Evolutionary conservation across 106 monocot species (phyloP).

Genomic region (Agapanthus africanus): DNA sequence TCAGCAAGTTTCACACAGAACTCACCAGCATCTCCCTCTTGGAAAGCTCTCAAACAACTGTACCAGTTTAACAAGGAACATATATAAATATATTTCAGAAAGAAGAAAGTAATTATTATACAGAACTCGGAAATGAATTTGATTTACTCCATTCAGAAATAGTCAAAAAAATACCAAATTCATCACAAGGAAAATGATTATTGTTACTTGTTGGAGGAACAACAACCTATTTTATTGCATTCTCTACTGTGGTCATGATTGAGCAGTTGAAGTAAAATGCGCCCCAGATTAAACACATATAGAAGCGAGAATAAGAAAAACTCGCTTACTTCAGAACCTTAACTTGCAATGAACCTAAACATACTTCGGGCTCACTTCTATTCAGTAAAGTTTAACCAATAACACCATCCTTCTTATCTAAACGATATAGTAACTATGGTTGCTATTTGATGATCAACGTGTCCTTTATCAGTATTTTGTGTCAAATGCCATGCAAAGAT

Average conservation of each 20-base stretch:
- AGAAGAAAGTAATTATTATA: neutral
- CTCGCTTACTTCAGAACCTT: too few relatives aligned
- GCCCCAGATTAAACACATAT: neutral
- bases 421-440: too few relatives aligned
- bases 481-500: too few relatives aligned
- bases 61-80: neutral
- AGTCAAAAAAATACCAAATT: neutral
- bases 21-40: conserved; percentile 66
- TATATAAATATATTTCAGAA: neutral
- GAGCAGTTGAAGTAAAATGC: neutral
- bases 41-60: conserved; percentile 94
- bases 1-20: conserved; percentile 53
- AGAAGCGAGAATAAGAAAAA: too few relatives aligned
- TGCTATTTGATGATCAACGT: neutral
- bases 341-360: too few relatives aligned
- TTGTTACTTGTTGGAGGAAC: neutral
- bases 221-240: neutral
- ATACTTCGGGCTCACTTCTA: neutral
- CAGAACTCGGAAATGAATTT: neutral
- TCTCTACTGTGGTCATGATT: neutral
- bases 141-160: neutral
- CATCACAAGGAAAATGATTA: neutral
- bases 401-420: neutral
- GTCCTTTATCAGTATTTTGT: neutral
- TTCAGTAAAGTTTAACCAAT: neutral